Evolutionary conservation across 2,329 filamentous ascomycete genomes (phyloP).

Genomic region (Kalmusia sp.): DNA sequence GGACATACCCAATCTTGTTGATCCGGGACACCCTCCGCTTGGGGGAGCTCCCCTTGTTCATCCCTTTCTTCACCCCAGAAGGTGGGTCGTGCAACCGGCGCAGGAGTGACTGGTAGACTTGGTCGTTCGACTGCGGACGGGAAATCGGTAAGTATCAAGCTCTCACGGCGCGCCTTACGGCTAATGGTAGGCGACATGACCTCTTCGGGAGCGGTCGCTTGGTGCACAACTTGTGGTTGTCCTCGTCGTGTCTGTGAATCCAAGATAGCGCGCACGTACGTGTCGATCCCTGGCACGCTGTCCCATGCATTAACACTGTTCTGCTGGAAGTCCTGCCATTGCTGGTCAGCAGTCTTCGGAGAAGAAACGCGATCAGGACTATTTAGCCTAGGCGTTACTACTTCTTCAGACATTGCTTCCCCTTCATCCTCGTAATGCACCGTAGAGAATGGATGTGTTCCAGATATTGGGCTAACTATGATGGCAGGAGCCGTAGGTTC

Average conservation of each 20-base stretch:
- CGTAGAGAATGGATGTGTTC: conserved; percentile 37
- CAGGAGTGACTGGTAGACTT: conserved; percentile 88
- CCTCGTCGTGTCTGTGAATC: conserved; percentile 66
- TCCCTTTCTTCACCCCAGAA: conserved; percentile 71
- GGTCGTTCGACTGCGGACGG: conserved; percentile 82
- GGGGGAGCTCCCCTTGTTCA: conserved; percentile 67
- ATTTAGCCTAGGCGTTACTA: conserved; percentile 17
- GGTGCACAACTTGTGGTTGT: conserved; percentile 50
- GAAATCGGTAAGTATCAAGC: conserved; percentile 83
- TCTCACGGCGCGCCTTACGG: conserved; percentile 53
- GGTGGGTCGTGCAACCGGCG: conserved; percentile 72
- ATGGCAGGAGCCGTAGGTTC: conserved; percentile 49
- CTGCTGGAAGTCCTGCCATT: conserved; percentile 77
- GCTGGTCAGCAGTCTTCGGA: conserved; percentile 54
- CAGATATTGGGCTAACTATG: conserved; percentile 8
- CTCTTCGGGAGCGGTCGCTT: conserved; percentile 33
- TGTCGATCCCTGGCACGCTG: conserved; percentile 83
- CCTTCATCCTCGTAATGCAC: conserved; percentile 35
- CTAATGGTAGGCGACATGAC: conserved; percentile 42
- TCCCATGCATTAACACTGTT: conserved; percentile 84
- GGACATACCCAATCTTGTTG: conserved; percentile 95
- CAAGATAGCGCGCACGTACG: conserved; percentile 78
- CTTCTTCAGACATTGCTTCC: conserved; percentile 14
- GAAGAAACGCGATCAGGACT: conserved; percentile 25
- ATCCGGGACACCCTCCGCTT: conserved; percentile 81